These are phyloP conservation scores for Carallia brachiata DNA, from an alignment of 345 rosid genomes.

Conservation along the genomic window DNA sequence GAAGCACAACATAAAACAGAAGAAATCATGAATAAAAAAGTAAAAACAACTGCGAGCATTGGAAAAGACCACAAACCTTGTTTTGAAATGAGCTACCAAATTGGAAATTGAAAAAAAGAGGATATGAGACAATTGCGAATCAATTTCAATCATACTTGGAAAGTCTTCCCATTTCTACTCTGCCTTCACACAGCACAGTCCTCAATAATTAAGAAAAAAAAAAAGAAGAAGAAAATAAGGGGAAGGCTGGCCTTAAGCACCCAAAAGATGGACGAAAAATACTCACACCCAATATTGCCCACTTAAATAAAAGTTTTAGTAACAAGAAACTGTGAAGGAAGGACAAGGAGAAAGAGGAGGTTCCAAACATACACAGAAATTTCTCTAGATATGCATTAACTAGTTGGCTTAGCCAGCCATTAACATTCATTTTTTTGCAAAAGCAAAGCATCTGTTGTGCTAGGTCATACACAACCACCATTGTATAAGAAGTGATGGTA, in stretches of 20 bases:
- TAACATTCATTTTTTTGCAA: constrained; percentile 12
- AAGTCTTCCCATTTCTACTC: neutral
- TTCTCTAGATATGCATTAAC: constrained; percentile 17
- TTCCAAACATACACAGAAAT: neutral
- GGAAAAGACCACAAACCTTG: too few species aligned
- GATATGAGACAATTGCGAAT: neutral
- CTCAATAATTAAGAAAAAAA: neutral
- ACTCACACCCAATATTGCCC: constrained; percentile 33
- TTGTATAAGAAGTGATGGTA: constrained; percentile 23
- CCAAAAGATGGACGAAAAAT: constrained; percentile 31
- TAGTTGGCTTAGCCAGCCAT: neutral
- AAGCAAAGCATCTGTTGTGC: constrained; percentile 31
- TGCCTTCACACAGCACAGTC: neutral
- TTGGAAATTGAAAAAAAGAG: neutral
- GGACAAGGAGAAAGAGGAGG: too few species aligned
- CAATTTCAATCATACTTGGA: neutral
- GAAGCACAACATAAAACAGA: too few species aligned
- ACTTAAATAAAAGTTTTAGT: neutral
- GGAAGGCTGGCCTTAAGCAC: constrained; percentile 36
- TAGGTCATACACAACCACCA: constrained; percentile 41
- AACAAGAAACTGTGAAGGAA: too few species aligned
- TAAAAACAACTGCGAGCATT: too few species aligned
- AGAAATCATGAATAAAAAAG: too few species aligned
- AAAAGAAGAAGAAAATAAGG: neutral
- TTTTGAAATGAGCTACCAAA: neutral